Evolutionary conservation across 371 early-diverging fungal species (phyloP).

Genomic region (Nematocida sp.): DNA sequence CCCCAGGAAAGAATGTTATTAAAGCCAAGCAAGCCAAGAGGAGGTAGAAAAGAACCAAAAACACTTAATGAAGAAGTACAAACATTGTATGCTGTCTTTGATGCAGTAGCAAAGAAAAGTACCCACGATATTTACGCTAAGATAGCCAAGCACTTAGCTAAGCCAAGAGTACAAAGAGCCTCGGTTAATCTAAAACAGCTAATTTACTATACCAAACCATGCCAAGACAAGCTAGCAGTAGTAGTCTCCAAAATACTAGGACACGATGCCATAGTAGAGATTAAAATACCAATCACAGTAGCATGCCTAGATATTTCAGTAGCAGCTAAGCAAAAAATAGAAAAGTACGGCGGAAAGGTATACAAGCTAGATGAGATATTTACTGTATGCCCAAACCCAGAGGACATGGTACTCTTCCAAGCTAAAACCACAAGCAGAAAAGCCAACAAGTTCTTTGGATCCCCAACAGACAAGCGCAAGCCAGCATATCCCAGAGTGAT

Average conservation of each 20-base stretch:
- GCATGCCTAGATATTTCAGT: constrained; percentile 61
- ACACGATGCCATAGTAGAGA: constrained; percentile 59
- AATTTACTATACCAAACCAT: constrained; percentile 39
- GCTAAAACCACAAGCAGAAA: constrained; percentile 57
- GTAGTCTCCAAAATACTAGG: constrained; percentile 64
- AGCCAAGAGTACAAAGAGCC: constrained; percentile 38
- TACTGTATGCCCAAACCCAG: constrained; percentile 51
- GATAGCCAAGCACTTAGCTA: constrained; percentile 31
- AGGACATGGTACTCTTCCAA: constrained; percentile 57
- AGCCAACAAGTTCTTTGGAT: constrained; percentile 63
- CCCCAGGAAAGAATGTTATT: constrained; percentile 37
- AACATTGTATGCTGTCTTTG: constrained; percentile 33
- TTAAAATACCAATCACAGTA: constrained; percentile 59
- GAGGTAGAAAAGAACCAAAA: constrained; percentile 45
- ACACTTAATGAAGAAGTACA: constrained; percentile 37
- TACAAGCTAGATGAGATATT: constrained; percentile 64
- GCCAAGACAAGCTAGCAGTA: constrained; percentile 58
- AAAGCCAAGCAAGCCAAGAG: constrained; percentile 28
- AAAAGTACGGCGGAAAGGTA: constrained; percentile 60
- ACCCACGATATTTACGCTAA: constrained; percentile 39
- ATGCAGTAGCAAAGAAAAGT: constrained; percentile 24
- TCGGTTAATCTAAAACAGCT: constrained; percentile 48
- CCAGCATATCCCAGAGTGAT: constrained; percentile 61
- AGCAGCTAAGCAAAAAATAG: constrained; percentile 59
- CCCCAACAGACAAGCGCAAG: constrained; percentile 62